These are phyloP conservation scores for Iris pallida DNA, from an alignment of 116 monocot genomes.

Conservation along the genomic window DNA sequence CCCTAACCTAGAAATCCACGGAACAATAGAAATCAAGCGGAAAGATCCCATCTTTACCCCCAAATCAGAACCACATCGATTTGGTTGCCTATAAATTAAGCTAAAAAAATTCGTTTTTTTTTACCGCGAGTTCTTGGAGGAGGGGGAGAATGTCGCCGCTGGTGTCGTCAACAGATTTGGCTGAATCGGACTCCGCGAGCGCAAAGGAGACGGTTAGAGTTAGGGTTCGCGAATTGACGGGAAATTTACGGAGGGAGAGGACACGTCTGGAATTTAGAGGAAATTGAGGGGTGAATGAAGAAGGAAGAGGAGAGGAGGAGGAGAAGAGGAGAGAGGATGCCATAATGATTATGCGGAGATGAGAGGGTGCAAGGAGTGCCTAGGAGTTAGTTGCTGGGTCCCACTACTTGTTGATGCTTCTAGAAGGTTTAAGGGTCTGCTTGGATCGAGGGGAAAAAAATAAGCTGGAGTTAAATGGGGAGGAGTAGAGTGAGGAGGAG, in stretches of 20 bases:
- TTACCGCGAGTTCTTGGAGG: slow-evolving; percentile 77
- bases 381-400: no score
- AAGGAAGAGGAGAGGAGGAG: neutral
- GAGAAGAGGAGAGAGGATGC: neutral
- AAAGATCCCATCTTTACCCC: neutral
- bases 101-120: neutral
- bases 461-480: no score
- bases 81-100: neutral
- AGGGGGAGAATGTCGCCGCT: slow-evolving; percentile 40
- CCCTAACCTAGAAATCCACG: slow-evolving; percentile 1
- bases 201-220: slow-evolving; percentile 31
- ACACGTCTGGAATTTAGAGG: slow-evolving; percentile 4
- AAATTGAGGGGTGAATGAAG: slow-evolving; percentile 4
- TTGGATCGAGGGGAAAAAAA: no score
- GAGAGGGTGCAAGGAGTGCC: no score
- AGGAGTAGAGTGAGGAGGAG: no score
- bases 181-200: slow-evolving; percentile 53
- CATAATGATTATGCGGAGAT: no score
- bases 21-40: neutral
- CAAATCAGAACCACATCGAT: neutral
- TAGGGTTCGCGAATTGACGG: neutral
- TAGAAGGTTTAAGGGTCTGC: no score
- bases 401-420: no score
- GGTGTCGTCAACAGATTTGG: slow-evolving; percentile 29
- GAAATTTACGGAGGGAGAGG: slow-evolving; percentile 23